These are phyloP conservation scores for Xylaria telfairii DNA, from an alignment of 495 filamentous ascomycete genomes.

Conservation along the genomic window DNA sequence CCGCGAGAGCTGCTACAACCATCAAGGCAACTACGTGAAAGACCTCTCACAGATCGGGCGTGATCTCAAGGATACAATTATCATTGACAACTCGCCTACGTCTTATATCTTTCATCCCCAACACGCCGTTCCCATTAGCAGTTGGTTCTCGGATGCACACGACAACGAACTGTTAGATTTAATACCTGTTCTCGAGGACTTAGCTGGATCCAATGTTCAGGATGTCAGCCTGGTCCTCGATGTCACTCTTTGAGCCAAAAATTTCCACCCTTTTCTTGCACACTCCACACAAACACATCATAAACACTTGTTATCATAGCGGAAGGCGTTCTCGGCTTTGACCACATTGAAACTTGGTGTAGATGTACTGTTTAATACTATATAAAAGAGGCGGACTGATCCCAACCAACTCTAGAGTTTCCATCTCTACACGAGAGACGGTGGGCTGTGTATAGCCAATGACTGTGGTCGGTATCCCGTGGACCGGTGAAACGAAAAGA, in stretches of 20 bases:
- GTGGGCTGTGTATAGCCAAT: constrained; percentile 15
- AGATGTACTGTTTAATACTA: constrained; percentile 50
- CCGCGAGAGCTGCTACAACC: constrained; percentile 98
- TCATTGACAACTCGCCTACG: constrained; percentile 99
- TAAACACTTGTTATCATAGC: constrained; percentile 52
- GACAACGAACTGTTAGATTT: constrained; percentile 98
- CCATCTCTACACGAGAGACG: constrained; percentile 15
- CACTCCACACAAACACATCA: constrained; percentile 30
- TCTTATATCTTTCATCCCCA: constrained; percentile 99
- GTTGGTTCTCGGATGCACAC: constrained; percentile 99
- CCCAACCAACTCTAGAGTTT: constrained; percentile 21
- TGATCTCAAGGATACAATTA: constrained; percentile 96
- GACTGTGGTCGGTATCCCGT: constrained; percentile 9
- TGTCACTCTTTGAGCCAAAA: constrained; percentile 76
- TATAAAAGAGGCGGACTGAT: constrained; percentile 35
- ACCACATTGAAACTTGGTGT: constrained; percentile 44
- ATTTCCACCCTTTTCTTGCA: constrained; percentile 41
- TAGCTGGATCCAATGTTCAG: constrained; percentile 82
- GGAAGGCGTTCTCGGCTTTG: constrained; percentile 55
- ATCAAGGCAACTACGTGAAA: constrained; percentile 99
- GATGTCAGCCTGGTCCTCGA: constrained; percentile 98
- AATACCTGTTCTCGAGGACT: constrained; percentile 97
- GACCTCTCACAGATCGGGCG: constrained; percentile 96
- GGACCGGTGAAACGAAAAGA: constrained; percentile 7
- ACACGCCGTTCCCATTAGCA: constrained; percentile 98